Conservation (phyloP, 108 stramenopile genomes). For the Conticribra guillardii region DNA sequence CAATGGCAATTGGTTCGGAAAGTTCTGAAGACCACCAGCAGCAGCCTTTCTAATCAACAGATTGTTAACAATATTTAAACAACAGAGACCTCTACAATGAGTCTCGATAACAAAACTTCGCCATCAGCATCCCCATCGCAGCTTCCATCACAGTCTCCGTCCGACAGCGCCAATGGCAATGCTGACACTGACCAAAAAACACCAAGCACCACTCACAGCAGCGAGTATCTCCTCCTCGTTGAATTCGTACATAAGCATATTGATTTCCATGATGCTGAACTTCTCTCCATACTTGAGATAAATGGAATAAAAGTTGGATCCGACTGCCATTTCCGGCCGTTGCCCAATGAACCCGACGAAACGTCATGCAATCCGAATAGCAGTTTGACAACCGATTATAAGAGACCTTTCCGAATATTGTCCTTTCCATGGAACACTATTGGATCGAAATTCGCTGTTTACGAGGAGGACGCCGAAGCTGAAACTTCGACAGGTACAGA, state of each 20-base stretch:
- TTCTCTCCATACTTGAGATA: conserved; percentile 70
- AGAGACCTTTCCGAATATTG: conserved; percentile 49
- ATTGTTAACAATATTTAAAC: too few relatives aligned
- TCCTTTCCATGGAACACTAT: conserved; percentile 48
- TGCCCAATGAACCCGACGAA: conserved; percentile 31
- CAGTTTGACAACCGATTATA: conserved; percentile 7
- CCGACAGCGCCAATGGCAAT: too few relatives aligned
- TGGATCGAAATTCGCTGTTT: conserved; percentile 33
- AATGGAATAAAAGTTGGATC: conserved; percentile 60
- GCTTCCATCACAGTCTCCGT: too few relatives aligned
- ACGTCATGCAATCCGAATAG: conserved; percentile 20
- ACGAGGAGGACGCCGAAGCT: conserved; percentile 16
- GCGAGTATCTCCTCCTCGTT: conserved; percentile 65
- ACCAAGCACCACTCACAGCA: neutral
- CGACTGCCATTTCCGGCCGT: conserved; percentile 39
- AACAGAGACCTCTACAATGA: too few relatives aligned
- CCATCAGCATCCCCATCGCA: too few relatives aligned
- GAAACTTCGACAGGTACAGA: neutral
- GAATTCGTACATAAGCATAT: conserved; percentile 83
- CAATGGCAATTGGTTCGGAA: too few relatives aligned
- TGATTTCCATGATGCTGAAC: conserved; percentile 81
- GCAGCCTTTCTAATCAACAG: too few relatives aligned
- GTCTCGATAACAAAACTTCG: too few relatives aligned
- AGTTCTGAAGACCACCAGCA: too few relatives aligned
- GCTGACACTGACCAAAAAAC: too few relatives aligned